These are phyloP conservation scores for Syzygium malaccense DNA, from an alignment of 441 rosid species.

Conservation along the genomic window DNA sequence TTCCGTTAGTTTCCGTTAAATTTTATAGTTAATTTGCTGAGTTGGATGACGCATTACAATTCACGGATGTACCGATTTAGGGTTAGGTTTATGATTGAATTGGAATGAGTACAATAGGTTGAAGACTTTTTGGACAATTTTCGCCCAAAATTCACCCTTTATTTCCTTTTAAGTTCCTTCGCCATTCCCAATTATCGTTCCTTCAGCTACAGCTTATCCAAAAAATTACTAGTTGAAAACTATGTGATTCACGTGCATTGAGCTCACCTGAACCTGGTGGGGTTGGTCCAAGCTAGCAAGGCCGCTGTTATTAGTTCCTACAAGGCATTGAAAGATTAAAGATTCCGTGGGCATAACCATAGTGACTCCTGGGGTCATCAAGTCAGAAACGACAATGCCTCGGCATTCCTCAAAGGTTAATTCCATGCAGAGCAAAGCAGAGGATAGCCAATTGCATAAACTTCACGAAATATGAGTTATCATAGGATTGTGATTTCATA, in stretches of 20 bases:
- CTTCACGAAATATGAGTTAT: neutral
- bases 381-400: conserved; percentile 12
- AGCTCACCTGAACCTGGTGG: too few species aligned
- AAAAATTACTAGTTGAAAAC: neutral
- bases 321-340: neutral
- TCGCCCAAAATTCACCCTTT: neutral
- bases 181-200: neutral
- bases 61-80: too few species aligned
- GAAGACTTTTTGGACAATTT: too few species aligned
- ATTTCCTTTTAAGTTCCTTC: neutral
- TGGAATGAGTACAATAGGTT: too few species aligned
- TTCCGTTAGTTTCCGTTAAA: too few species aligned
- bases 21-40: too few species aligned
- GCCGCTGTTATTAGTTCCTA: conserved; percentile 23
- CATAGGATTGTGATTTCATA: neutral
- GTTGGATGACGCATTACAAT: too few species aligned
- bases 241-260: too few species aligned
- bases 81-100: too few species aligned
- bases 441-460: neutral
- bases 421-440: neutral
- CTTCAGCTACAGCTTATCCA: neutral
- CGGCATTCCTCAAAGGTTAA: conserved; percentile 17
- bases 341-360: conserved; percentile 13
- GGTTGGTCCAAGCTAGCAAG: conserved; percentile 15
- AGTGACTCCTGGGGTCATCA: conserved; percentile 12